These are phyloP conservation scores for Microbotryum saponariae DNA, from an alignment of 1,284 basidiomycete species.

Conservation along the genomic window DNA sequence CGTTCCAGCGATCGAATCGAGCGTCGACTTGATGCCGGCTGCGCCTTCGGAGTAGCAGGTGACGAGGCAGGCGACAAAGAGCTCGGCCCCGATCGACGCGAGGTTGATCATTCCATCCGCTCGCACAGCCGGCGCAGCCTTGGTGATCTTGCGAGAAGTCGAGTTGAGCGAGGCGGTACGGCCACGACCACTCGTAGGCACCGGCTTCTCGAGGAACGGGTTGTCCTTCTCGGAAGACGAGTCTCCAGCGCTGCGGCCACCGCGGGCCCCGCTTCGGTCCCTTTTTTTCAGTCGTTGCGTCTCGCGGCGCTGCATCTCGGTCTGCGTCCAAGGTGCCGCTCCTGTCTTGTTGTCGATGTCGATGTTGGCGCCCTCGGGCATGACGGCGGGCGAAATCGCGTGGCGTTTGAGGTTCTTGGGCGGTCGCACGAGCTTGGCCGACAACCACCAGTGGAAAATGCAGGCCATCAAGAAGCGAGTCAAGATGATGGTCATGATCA, in stretches of 20 bases:
- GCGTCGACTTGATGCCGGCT: conserved; percentile 79
- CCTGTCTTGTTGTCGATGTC: conserved; percentile 79
- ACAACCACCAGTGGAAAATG: conserved; percentile 93
- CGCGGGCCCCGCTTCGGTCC: conserved; percentile 44
- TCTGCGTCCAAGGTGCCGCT: conserved; percentile 74
- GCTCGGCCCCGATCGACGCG: conserved; percentile 81
- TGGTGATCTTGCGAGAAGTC: conserved; percentile 41
- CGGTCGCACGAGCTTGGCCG: conserved; percentile 63
- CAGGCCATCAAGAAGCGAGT: conserved; percentile 94
- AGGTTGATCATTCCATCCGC: conserved; percentile 57
- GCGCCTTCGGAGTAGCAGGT: conserved; percentile 98
- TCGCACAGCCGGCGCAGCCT: conserved; percentile 44
- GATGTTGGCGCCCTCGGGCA: conserved; percentile 89
- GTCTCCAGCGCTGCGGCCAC: conserved; percentile 33
- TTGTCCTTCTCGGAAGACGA: conserved; percentile 14
- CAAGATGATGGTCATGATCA: conserved; percentile 84
- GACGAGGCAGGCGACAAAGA: conserved; percentile 89
- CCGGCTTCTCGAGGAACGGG: conserved; percentile 2
- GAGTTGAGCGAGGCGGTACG: background rate
- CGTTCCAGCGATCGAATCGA: conserved; percentile 84
- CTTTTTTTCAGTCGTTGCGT: conserved; percentile 19
- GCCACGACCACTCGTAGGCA: too few species aligned
- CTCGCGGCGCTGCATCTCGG: conserved; percentile 26
- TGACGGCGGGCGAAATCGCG: conserved; percentile 82
- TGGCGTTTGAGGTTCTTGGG: conserved; percentile 63